Conservation (phyloP, 306 rosid genomes). For the Prunus mira region DNA sequence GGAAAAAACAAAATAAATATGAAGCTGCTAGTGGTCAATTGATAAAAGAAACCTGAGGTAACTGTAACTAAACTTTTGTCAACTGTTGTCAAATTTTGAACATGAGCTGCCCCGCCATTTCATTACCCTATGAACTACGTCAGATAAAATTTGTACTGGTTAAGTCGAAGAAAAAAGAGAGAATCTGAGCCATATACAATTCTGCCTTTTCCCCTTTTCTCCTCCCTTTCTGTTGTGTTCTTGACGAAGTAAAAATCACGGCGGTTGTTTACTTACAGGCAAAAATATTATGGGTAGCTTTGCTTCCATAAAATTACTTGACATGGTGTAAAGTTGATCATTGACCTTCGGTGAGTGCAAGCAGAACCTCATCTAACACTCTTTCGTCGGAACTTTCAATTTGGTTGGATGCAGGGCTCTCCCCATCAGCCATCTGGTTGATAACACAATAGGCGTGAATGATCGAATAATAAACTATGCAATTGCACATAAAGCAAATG, state of each 20-base stretch:
- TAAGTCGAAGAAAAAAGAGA: not conserved
- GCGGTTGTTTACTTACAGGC: not conserved
- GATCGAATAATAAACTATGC: not conserved
- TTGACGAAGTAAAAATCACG: slow-evolving; percentile 3
- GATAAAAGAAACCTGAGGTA: not conserved
- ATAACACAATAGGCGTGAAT: not conserved
- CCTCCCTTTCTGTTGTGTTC: not conserved
- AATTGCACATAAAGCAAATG: not conserved
- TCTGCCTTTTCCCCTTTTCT: not conserved
- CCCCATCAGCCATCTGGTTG: slow-evolving; percentile 23
- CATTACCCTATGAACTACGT: not conserved
- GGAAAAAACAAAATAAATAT: not conserved
- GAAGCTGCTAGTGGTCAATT: not conserved
- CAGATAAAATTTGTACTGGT: not conserved
- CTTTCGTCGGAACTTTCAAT: slow-evolving; percentile 4
- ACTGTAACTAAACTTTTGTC: not conserved
- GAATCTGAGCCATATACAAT: slow-evolving; percentile 1
- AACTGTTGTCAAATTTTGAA: not conserved
- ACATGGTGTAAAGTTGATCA: slow-evolving; percentile 4
- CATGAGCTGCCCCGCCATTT: not conserved
- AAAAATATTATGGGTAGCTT: not conserved
- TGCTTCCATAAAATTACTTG: not conserved
- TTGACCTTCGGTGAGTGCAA: not conserved
- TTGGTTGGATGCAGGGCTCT: not conserved
- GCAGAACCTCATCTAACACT: slow-evolving; percentile 2